Conservation (phyloP, 176 grass and related monocot genomes). For the Triticum monococcum region DNA sequence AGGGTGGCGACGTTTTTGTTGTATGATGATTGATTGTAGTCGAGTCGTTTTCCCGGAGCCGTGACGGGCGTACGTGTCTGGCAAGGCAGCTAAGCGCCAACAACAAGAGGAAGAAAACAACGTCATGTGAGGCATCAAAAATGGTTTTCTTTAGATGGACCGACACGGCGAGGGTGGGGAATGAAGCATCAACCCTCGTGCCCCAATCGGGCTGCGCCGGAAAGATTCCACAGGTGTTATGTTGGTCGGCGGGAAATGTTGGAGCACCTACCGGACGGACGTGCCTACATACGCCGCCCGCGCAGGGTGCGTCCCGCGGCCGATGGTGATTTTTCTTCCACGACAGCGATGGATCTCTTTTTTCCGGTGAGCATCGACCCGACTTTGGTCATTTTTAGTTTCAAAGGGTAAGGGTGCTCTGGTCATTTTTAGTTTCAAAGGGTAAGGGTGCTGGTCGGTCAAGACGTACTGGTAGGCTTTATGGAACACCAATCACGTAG, state of each 20-base stretch:
- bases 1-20: background rate
- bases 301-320: too few relatives aligned
- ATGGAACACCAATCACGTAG: too few relatives aligned
- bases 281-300: background rate
- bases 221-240: conserved; percentile 8
- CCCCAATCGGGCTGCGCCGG: background rate
- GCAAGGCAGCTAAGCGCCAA: background rate
- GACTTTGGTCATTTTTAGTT: too few relatives aligned
- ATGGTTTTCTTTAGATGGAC: background rate
- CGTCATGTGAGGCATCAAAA: conserved; percentile 7
- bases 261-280: background rate
- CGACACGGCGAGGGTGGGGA: background rate
- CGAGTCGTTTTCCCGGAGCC: background rate
- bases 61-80: background rate
- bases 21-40: background rate
- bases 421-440: too few relatives aligned
- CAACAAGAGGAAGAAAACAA: conserved; percentile 1
- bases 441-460: too few relatives aligned
- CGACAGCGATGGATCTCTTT: background rate
- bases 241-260: background rate
- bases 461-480: too few relatives aligned
- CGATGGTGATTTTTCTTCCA: background rate
- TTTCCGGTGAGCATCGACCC: too few relatives aligned
- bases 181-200: conserved; percentile 2
- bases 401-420: too few relatives aligned